phyloP scores from a whole-genome alignment of 805 yeast species.

The Sugiyamaella americana region DNA sequence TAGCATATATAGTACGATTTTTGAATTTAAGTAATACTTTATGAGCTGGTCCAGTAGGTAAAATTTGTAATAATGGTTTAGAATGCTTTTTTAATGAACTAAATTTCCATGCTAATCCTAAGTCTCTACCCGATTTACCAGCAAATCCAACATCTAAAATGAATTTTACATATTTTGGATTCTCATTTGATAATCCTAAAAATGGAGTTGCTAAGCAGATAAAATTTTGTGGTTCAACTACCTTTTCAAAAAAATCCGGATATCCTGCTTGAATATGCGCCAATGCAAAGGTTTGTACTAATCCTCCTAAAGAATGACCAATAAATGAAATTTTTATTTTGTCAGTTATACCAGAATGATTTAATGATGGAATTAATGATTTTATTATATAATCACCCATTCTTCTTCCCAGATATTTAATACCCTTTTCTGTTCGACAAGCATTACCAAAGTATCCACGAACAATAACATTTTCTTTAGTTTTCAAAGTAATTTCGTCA shows the following conservation, averaged over 20 bases:
- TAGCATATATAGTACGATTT: constrained; percentile 80
- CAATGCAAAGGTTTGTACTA: constrained; percentile 84
- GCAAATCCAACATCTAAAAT: constrained; percentile 83
- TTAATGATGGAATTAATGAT: constrained; percentile 42
- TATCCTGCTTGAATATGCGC: constrained; percentile 60
- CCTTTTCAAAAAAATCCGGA: constrained; percentile 60
- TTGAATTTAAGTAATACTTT: constrained; percentile 54
- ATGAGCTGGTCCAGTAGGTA: constrained; percentile 74
- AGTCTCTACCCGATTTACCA: constrained; percentile 90
- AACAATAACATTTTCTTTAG: constrained; percentile 63
- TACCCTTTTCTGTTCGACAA: constrained; percentile 85
- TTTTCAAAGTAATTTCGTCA: constrained; percentile 41
- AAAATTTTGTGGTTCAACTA: constrained; percentile 66
- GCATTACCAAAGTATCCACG: constrained; percentile 80
- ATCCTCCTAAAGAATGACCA: constrained; percentile 92
- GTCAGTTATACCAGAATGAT: constrained; percentile 25
- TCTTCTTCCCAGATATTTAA: constrained; percentile 74
- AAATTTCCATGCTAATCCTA: constrained; percentile 52
- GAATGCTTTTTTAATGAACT: constrained; percentile 22
- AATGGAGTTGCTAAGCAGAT: constrained; percentile 83
- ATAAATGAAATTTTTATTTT: constrained; percentile 65
- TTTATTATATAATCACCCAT: constrained; percentile 67
- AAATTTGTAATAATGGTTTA: constrained; percentile 64
- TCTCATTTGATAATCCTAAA: constrained; percentile 81
- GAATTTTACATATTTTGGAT: constrained; percentile 76